Conservation (phyloP, 768 basidiomycete species). For the Lentinula detonsa region DNA sequence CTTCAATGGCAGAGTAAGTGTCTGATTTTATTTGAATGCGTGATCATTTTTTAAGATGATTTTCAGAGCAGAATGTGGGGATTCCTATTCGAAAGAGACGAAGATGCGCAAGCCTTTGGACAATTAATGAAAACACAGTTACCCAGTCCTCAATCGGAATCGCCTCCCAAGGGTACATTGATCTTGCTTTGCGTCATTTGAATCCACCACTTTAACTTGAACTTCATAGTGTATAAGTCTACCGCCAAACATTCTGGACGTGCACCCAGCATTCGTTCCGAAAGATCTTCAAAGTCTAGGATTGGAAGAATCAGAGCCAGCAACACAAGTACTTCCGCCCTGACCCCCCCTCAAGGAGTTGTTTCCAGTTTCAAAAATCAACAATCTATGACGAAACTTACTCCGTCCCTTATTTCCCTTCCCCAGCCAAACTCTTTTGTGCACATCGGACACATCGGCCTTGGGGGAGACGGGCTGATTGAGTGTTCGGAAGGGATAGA, state of each 20-base stretch:
- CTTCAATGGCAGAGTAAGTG: slow-evolving; percentile 77
- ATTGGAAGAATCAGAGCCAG: slow-evolving; percentile 20
- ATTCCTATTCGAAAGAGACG: slow-evolving; percentile 45
- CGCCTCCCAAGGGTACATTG: slow-evolving; percentile 5
- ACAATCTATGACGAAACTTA: slow-evolving; percentile 19
- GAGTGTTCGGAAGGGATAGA: slow-evolving; percentile 51
- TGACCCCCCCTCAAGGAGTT: slow-evolving; percentile 11
- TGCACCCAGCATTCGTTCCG: slow-evolving; percentile 14
- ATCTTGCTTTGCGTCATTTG: background rate
- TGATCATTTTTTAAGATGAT: background rate
- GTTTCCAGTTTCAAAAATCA: background rate
- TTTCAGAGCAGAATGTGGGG: slow-evolving; percentile 45
- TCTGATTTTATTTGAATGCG: background rate
- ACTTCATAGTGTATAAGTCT: background rate
- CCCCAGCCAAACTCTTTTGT: slow-evolving; percentile 58
- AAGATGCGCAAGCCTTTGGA: slow-evolving; percentile 35
- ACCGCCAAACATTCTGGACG: background rate
- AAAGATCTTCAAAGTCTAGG: slow-evolving; percentile 15
- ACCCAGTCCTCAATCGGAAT: slow-evolving; percentile 11
- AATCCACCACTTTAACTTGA: slow-evolving; percentile 13
- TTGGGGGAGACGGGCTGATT: slow-evolving; percentile 42
- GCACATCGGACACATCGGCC: slow-evolving; percentile 61
- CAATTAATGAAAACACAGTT: slow-evolving; percentile 24
- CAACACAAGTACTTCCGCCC: slow-evolving; percentile 30
- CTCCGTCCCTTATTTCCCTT: slow-evolving; percentile 45